Base-by-base conservation (phyloP, 371 early-diverging fungal species). In the Mortierella sp. region DNA sequence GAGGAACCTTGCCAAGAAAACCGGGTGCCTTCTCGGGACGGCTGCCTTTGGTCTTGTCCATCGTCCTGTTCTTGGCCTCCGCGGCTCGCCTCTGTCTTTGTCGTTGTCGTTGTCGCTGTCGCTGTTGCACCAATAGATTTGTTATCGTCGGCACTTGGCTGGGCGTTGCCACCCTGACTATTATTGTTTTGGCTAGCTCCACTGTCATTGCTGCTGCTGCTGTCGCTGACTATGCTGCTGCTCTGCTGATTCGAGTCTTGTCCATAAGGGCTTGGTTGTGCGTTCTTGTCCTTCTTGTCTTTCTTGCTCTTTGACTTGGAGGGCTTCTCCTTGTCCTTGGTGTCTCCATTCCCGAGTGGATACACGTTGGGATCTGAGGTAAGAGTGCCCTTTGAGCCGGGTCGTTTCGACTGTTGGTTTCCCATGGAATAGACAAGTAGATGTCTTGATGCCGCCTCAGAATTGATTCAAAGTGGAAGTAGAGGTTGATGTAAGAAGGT, bases 351-450 rank as follows among this genome's bases (percentile, higher is more conserved):
- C 49, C n/a, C 37, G 46, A 45, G n/a, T 25, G 55, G 45, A n/a
- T 54, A 57, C 7, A 37, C 50, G 40, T 60, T 59, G 54, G 69
- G 43, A 63, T 69, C 69, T 2, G 70, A 71, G 52, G 22, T 25
- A 16, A 63, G 63, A 52, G 59, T 54, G 21, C 27, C 71, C 53
- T 71, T 71, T 47, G 71, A 34, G 58, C 41, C 40, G 24, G 55
- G 60, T 54, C 60, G 54, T 57, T 64, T 71, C 34, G 64, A 58
- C 40, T 47, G 48, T 52, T 71, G 71, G 60, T 71, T 71, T 31
- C 71, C 71, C 71, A 71, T 71, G 22, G 43, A 29, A 41, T 31
- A n/a, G n/a, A n/a, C n/a, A n/a, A n/a, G n/a, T n/a, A n/a, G n/a
- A n/a, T n/a, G n/a, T n/a, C n/a, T n/a, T n/a, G n/a, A n/a, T n/a